A percentile compares a stretch with the other conserved stretches of the same genome.
Conservation (phyloP, 257 asterid genomes). For the Dorcoceras hygrometricum region DNA sequence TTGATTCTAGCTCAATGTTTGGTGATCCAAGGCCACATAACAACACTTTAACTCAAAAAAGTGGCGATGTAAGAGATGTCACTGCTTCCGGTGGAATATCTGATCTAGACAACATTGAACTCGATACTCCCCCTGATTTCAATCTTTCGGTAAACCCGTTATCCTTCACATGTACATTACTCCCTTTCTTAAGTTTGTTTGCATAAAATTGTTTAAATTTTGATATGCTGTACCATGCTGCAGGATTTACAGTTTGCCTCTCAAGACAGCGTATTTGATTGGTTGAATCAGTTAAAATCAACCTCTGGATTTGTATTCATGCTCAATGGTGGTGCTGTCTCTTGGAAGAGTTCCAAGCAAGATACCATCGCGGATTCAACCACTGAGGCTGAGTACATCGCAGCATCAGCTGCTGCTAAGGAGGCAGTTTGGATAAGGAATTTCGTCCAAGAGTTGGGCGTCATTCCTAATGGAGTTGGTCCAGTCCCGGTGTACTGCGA, state of each 20-base stretch:
- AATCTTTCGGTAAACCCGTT: conserved; percentile 41
- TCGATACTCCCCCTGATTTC: conserved; percentile 73
- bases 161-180: background rate
- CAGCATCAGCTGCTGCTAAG: too few relatives aligned
- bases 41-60: conserved; percentile 30
- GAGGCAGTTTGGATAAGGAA: too few relatives aligned
- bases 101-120: conserved; percentile 58
- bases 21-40: conserved; percentile 20
- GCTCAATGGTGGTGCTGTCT: too few relatives aligned
- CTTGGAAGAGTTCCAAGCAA: too few relatives aligned
- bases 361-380: too few relatives aligned
- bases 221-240: background rate
- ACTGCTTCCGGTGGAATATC: conserved; percentile 36
- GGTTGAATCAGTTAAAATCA: conserved; percentile 43
- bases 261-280: conserved; percentile 59
- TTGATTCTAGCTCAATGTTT: conserved; percentile 25
- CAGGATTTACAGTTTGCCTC: conserved; percentile 64
- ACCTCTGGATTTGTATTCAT: too few relatives aligned
- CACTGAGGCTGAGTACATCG: too few relatives aligned
- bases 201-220: background rate
- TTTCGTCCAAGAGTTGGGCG: too few relatives aligned
- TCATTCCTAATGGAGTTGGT: too few relatives aligned
- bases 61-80: conserved; percentile 18
- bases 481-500: too few relatives aligned
- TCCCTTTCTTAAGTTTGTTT: background rate